These are phyloP conservation scores for Lignosus rhinocerotis DNA, from an alignment of 1,284 basidiomycete genomes.

Conservation along the genomic window DNA sequence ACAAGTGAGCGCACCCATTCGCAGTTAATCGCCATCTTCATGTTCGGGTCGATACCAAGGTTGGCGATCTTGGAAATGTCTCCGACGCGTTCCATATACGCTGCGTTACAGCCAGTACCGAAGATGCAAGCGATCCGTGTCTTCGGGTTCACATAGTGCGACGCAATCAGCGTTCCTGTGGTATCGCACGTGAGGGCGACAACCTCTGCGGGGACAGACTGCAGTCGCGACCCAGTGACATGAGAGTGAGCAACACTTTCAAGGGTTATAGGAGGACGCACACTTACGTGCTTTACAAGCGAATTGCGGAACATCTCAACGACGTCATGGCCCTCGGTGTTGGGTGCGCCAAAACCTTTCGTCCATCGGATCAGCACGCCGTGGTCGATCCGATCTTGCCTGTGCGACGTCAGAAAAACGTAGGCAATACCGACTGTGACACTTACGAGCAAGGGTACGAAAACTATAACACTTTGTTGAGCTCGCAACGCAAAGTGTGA, in stretches of 20 bases:
- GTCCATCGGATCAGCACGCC: constrained; percentile 97
- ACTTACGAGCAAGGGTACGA: constrained; percentile 89
- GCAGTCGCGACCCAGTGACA: neutral
- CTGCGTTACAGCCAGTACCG: constrained; percentile 98
- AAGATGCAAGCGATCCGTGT: constrained; percentile 97
- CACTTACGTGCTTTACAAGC: constrained; percentile 70
- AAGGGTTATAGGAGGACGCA: neutral
- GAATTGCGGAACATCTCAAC: constrained; percentile 90
- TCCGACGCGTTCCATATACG: constrained; percentile 89
- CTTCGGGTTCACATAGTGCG: constrained; percentile 89
- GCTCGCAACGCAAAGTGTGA: neutral
- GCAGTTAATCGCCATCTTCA: constrained; percentile 95
- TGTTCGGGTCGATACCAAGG: constrained; percentile 68
- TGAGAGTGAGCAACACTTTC: neutral
- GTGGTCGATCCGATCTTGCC: constrained; percentile 93
- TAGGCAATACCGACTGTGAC: neutral
- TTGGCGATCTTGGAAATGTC: constrained; percentile 79
- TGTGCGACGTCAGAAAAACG: constrained; percentile 33
- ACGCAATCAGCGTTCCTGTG: constrained; percentile 95
- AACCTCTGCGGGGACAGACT: constrained; percentile 76
- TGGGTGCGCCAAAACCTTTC: constrained; percentile 93
- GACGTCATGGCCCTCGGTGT: constrained; percentile 93
- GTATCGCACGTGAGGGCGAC: constrained; percentile 96
- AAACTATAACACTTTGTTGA: constrained; percentile 53
- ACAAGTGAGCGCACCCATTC: constrained; percentile 67